phyloP scores from a whole-genome alignment of 768 basidiomycete genomes.

The Pleurotus platypus region DNA sequence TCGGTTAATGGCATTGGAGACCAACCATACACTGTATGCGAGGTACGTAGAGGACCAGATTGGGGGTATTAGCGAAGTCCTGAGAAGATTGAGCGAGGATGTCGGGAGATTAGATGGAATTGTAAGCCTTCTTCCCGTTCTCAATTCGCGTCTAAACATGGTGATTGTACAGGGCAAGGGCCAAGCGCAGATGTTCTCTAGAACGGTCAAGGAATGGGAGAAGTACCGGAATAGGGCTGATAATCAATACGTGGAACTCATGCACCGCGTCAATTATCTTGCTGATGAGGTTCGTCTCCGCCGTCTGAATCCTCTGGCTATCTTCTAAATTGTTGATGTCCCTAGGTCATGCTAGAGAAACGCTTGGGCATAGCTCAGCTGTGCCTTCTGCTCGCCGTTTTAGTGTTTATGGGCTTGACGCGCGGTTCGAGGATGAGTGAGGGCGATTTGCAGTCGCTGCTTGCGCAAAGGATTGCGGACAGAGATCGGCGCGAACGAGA shows the following conservation, averaged over 20 bases:
- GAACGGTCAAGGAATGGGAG: slow-evolving; percentile 65
- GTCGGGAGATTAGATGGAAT: slow-evolving; percentile 74
- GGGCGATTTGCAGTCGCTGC: slow-evolving; percentile 10
- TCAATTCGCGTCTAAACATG: neutral
- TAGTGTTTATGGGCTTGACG: slow-evolving; percentile 85
- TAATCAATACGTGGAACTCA: slow-evolving; percentile 63
- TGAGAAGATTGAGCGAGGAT: slow-evolving; percentile 74
- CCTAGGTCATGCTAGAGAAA: slow-evolving; percentile 81
- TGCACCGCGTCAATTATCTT: slow-evolving; percentile 69
- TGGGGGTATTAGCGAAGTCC: slow-evolving; percentile 64
- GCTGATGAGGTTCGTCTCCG: slow-evolving; percentile 66
- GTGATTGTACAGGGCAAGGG: slow-evolving; percentile 50
- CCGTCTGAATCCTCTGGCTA: slow-evolving; percentile 1
- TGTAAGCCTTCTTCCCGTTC: slow-evolving; percentile 37
- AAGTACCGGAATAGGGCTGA: slow-evolving; percentile 63
- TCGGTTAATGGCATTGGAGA: slow-evolving; percentile 78
- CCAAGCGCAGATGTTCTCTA: slow-evolving; percentile 64
- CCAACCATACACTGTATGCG: slow-evolving; percentile 81
- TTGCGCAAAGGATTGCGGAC: slow-evolving; percentile 11
- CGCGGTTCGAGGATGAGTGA: slow-evolving; percentile 53
- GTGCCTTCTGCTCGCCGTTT: slow-evolving; percentile 74
- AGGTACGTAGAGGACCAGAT: slow-evolving; percentile 91
- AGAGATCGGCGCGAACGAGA: neutral
- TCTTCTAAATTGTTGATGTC: neutral
- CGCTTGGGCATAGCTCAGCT: slow-evolving; percentile 87